Percentiles rank a stretch among this genome's conserved stretches.
Conservation (phyloP, 345 rosid genomes). For the Eucalyptus cloeziana region DNA sequence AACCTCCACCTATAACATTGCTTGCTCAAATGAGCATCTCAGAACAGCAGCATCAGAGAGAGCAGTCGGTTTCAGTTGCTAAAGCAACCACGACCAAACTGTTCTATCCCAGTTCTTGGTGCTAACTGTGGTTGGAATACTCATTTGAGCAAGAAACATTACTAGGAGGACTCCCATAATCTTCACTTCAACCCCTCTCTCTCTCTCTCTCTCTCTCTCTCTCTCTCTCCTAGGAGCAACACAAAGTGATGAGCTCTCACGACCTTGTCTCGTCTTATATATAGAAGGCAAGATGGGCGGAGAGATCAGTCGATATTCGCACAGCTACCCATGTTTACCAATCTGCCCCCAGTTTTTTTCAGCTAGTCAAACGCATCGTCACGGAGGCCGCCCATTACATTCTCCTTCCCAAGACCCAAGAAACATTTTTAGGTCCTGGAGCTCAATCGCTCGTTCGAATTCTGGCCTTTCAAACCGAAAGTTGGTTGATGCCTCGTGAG, state of each 20-base stretch:
- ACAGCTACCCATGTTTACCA: not conserved
- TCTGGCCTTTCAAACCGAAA: not conserved
- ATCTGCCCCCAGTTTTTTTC: not conserved
- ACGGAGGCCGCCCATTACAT: not conserved
- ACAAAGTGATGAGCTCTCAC: not conserved
- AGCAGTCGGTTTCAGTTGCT: not conserved
- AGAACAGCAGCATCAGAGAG: not conserved
- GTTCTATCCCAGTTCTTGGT: not conserved
- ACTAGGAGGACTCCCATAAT: not conserved
- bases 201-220: not conserved
- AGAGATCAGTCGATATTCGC: not conserved
- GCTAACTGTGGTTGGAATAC: slow-evolving; percentile 9
- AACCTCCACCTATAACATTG: slow-evolving; percentile 7
- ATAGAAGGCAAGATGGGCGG: not conserved
- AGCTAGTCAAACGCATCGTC: not conserved
- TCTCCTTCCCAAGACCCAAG: not conserved
- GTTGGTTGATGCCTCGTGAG: not conserved
- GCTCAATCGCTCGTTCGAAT: not conserved
- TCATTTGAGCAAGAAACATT: slow-evolving; percentile 28
- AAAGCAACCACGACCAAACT: not conserved
- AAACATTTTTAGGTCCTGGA: not conserved
- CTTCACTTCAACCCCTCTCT: not conserved
- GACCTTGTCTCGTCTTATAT: not conserved
- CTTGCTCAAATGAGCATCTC: slow-evolving; percentile 30
- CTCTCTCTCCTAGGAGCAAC: not conserved